Evolutionary conservation across 805 yeast species (phyloP).

Genomic region (Saccharomyces cerevisiae): DNA sequence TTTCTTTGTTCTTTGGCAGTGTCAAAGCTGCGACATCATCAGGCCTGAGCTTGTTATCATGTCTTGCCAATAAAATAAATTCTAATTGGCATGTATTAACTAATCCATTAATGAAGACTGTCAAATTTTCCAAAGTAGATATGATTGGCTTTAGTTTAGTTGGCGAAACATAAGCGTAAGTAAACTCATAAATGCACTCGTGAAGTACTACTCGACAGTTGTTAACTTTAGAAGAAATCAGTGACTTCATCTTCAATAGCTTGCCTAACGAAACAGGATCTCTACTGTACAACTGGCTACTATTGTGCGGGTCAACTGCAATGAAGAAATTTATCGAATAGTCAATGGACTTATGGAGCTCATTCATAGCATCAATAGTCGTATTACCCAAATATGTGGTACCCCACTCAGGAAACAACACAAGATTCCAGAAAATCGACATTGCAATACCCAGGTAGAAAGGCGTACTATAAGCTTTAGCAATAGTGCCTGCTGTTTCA

Average conservation of each 20-base stretch:
- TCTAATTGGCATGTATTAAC: constrained; percentile 43
- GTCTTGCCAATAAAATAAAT: constrained; percentile 30
- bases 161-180: constrained; percentile 42
- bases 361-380: constrained; percentile 34
- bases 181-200: constrained; percentile 42
- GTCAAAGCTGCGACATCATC: neutral
- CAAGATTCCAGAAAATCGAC: constrained; percentile 36
- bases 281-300: constrained; percentile 11
- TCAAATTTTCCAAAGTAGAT: constrained; percentile 27
- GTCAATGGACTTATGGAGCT: constrained; percentile 34
- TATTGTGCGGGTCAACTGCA: constrained; percentile 15
- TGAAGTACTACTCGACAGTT: constrained; percentile 34
- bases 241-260: constrained; percentile 29
- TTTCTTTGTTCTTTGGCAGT: constrained; percentile 25
- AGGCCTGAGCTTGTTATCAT: constrained; percentile 5
- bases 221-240: constrained; percentile 29
- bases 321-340: constrained; percentile 35
- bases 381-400: constrained; percentile 40
- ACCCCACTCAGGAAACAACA: constrained; percentile 46
- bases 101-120: constrained; percentile 34
- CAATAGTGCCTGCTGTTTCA: constrained; percentile 27
- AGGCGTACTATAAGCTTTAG: constrained; percentile 35
- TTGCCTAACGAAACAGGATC: constrained; percentile 27
- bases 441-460: constrained; percentile 40
- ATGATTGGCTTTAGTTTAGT: constrained; percentile 32